A percentile compares a stretch with the other conserved stretches of the same genome.
These are phyloP conservation scores for Penicillium nucicola DNA, from an alignment of 495 filamentous ascomycete genomes.

Conservation along the genomic window DNA sequence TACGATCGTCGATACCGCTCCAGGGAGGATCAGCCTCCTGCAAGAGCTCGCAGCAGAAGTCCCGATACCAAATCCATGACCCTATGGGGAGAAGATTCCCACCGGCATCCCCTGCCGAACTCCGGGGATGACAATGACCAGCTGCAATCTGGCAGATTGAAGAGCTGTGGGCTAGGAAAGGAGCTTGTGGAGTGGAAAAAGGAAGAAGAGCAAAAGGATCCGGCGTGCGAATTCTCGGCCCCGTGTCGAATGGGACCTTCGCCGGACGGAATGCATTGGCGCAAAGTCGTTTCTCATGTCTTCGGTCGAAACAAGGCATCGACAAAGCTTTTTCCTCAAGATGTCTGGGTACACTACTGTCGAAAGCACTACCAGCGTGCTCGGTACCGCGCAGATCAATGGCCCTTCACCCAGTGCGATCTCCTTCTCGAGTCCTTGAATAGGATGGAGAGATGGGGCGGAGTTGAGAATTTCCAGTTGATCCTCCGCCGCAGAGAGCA, in stretches of 20 bases:
- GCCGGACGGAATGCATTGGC: constrained; percentile 24
- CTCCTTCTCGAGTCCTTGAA: constrained; percentile 57
- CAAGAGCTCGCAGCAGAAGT: too few species aligned
- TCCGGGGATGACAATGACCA: too few species aligned
- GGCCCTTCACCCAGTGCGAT: constrained; percentile 56
- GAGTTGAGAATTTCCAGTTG: constrained; percentile 34
- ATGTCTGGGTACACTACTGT: constrained; percentile 70
- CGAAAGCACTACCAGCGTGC: constrained; percentile 83
- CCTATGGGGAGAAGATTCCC: too few species aligned
- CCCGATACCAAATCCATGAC: too few species aligned
- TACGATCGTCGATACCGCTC: too few species aligned
- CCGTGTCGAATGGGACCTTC: constrained; percentile 18
- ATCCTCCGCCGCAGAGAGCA: constrained; percentile 22
- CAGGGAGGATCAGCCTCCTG: too few species aligned
- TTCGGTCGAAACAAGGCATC: constrained; percentile 85
- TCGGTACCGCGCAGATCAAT: constrained; percentile 62
- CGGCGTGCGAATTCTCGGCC: constrained; percentile 16
- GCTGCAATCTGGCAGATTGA: too few species aligned
- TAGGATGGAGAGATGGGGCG: constrained; percentile 58
- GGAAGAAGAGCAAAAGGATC: neutral
- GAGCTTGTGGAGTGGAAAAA: neutral
- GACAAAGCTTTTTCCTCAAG: constrained; percentile 62
- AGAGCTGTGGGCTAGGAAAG: too few species aligned
- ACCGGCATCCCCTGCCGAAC: too few species aligned
- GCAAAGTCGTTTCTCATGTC: constrained; percentile 79